These are phyloP conservation scores for Anethum foeniculum DNA, from an alignment of 140 eudicot genomes.

Conservation along the genomic window DNA sequence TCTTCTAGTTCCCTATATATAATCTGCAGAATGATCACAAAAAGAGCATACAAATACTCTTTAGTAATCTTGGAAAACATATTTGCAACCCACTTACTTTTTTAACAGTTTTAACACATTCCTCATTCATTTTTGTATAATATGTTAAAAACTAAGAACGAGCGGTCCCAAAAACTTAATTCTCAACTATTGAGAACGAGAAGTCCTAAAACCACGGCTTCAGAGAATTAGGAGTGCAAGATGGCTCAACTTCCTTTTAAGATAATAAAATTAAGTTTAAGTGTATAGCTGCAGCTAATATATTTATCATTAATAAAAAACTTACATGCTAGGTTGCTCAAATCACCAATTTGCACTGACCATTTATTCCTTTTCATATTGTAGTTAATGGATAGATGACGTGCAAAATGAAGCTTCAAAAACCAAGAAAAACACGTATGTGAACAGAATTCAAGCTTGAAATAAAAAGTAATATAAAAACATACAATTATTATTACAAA, in stretches of 20 bases:
- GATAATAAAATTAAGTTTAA: neutral
- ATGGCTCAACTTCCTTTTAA: neutral
- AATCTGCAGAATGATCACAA: slow-evolving; percentile 7
- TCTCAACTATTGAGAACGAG: neutral
- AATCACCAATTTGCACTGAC: slow-evolving; percentile 14
- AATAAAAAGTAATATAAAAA: neutral
- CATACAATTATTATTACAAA: neutral
- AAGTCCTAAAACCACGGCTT: neutral
- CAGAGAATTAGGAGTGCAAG: neutral
- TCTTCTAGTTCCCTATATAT: neutral
- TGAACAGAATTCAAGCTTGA: neutral
- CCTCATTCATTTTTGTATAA: neutral
- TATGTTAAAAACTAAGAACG: neutral
- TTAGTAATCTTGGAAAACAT: neutral
- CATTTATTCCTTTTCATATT: slow-evolving; percentile 32
- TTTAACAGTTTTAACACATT: neutral
- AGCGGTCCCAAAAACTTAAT: neutral
- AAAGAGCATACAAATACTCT: neutral
- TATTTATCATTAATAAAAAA: slow-evolving; percentile 1
- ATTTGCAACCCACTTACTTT: neutral
- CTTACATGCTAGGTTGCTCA: slow-evolving; percentile 39
- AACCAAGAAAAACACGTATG: slow-evolving; percentile 3
- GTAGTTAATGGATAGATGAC: slow-evolving; percentile 40
- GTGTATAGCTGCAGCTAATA: neutral
- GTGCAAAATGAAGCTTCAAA: slow-evolving; percentile 68